A percentile compares a stretch with the other conserved stretches of the same genome.
phyloP scores from a whole-genome alignment of 1,284 basidiomycete genomes.

The Chalciporus sp. region DNA sequence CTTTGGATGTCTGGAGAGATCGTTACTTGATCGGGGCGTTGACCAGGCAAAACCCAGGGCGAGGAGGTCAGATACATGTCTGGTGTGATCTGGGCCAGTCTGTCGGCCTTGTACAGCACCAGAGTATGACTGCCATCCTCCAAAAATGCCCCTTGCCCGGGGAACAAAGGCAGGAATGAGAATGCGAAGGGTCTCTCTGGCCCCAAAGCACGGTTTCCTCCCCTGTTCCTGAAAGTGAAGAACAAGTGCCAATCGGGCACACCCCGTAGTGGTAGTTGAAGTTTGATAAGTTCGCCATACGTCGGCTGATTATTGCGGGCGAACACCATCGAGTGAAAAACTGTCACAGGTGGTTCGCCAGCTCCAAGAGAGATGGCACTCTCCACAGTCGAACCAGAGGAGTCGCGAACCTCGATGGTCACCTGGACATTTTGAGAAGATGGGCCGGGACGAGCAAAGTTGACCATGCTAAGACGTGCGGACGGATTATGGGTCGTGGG shows the following conservation, averaged over 20 bases:
- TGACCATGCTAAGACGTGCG: constrained; percentile 60
- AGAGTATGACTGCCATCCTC: constrained; percentile 91
- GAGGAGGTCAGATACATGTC: constrained; percentile 74
- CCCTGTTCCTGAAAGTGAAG: constrained; percentile 90
- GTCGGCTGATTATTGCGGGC: constrained; percentile 84
- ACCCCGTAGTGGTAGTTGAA: constrained; percentile 72
- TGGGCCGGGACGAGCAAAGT: constrained; percentile 58
- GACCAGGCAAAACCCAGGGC: constrained; percentile 55
- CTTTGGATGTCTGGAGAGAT: constrained; percentile 68
- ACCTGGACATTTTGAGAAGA: constrained; percentile 83
- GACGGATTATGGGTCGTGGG: constrained; percentile 51
- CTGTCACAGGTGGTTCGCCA: constrained; percentile 79
- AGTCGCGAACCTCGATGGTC: constrained; percentile 83
- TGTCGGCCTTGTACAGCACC: constrained; percentile 81
- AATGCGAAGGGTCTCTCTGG: constrained; percentile 88
- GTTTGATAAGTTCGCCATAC: constrained; percentile 92
- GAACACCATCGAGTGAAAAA: constrained; percentile 91
- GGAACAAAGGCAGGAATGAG: constrained; percentile 88
- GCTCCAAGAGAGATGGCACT: constrained; percentile 82
- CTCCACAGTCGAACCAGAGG: constrained; percentile 74
- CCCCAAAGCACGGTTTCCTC: constrained; percentile 51
- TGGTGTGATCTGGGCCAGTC: constrained; percentile 55
- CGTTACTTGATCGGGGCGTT: constrained; percentile 58
- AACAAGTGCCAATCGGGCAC: constrained; percentile 88
- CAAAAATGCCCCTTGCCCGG: constrained; percentile 77